Percentiles rank a stretch among this genome's conserved stretches.
Evolutionary conservation across 129 eudicot species (phyloP).

Genomic region (Flaveria bidentis): DNA sequence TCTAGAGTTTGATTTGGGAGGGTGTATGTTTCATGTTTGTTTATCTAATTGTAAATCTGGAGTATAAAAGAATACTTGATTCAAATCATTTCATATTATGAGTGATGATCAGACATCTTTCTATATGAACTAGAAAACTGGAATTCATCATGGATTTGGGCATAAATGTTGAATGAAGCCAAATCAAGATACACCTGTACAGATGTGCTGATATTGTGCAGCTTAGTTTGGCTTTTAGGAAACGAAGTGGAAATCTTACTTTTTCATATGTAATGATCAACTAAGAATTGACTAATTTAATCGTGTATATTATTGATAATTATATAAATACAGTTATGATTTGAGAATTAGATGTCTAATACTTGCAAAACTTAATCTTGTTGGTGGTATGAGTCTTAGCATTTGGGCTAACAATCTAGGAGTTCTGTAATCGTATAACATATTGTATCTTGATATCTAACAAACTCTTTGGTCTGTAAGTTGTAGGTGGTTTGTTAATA

Average conservation of each 20-base stretch:
- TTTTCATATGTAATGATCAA: too few species aligned
- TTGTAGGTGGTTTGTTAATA: slow-evolving; percentile 15
- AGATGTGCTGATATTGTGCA: too few species aligned
- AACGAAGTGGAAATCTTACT: too few species aligned
- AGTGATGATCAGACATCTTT: not conserved
- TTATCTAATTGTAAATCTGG: slow-evolving; percentile 12
- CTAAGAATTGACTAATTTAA: too few species aligned
- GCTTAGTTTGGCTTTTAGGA: too few species aligned
- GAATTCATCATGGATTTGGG: not conserved
- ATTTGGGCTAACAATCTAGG: not conserved
- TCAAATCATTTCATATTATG: slow-evolving; percentile 4
- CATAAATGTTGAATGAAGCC: not conserved
- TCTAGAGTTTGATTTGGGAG: too few species aligned
- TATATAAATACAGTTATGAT: not conserved
- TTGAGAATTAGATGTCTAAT: slow-evolving; percentile 16
- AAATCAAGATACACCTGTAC: too few species aligned
- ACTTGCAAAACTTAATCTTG: slow-evolving; percentile 10
- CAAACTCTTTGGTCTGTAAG: slow-evolving; percentile 21
- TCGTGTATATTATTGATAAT: not conserved
- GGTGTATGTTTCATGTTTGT: not conserved
- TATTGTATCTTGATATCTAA: slow-evolving; percentile 6
- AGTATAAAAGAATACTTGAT: not conserved
- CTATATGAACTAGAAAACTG: slow-evolving; percentile 2
- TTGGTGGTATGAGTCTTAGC: slow-evolving; percentile 2
- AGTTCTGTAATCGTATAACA: not conserved